phyloP scores from a whole-genome alignment of 805 yeast species.

The Myxozyma nipponensis region DNA sequence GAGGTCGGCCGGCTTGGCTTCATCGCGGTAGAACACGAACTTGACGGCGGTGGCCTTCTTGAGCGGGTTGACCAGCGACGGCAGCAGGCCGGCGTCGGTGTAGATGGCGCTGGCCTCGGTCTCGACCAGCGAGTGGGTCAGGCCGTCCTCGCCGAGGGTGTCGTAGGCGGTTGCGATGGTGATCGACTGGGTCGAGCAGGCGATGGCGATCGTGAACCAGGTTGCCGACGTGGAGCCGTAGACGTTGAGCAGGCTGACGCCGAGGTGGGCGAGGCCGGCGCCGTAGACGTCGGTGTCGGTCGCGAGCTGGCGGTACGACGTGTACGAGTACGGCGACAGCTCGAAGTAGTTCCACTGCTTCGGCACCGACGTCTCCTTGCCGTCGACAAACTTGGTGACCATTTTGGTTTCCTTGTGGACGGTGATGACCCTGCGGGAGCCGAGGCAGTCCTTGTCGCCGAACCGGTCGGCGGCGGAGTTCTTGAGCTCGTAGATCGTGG shows the following conservation, averaged over 20 bases:
- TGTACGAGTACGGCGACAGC: slow-evolving; percentile 64
- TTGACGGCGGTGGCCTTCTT: slow-evolving; percentile 57
- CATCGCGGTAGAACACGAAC: slow-evolving; percentile 59
- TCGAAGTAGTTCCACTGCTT: slow-evolving; percentile 89
- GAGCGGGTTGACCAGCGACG: slow-evolving; percentile 67
- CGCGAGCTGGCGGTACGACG: slow-evolving; percentile 57
- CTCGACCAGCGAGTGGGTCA: slow-evolving; percentile 78
- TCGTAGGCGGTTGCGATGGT: slow-evolving; percentile 95
- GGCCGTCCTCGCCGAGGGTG: slow-evolving; percentile 75
- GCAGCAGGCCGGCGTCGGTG: slow-evolving; percentile 74
- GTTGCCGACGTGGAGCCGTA: slow-evolving; percentile 65
- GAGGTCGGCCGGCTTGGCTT: slow-evolving; percentile 51
- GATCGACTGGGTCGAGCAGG: slow-evolving; percentile 70
- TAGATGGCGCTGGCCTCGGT: slow-evolving; percentile 76
- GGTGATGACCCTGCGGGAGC: slow-evolving; percentile 72
- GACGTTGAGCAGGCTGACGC: slow-evolving; percentile 68
- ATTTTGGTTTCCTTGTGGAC: slow-evolving; percentile 71
- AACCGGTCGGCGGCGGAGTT: slow-evolving; percentile 57
- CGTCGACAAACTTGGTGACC: slow-evolving; percentile 73
- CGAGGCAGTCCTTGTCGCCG: slow-evolving; percentile 57
- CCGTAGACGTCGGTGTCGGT: slow-evolving; percentile 54
- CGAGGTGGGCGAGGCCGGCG: slow-evolving; percentile 70
- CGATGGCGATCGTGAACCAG: slow-evolving; percentile 25
- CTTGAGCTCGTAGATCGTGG: slow-evolving; percentile 67
- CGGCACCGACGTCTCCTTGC: slow-evolving; percentile 64